A percentile compares a stretch with the other conserved stretches of the same genome.
phyloP scores from a whole-genome alignment of 495 filamentous ascomycete species.

The Aspergillus sclerotiicarbonarius region DNA sequence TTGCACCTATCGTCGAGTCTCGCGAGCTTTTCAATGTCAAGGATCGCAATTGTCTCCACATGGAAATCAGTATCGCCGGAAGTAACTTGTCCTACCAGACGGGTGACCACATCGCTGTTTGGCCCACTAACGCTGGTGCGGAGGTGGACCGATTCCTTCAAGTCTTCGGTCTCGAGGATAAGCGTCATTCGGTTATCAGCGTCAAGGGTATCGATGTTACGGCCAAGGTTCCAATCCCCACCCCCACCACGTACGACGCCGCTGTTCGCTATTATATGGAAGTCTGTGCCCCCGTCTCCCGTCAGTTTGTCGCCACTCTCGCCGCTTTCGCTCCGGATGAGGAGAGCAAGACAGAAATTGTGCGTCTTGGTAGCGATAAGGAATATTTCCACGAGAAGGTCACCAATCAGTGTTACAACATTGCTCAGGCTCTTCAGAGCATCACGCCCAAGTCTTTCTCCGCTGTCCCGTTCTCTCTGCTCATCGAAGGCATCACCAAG shows the following conservation, averaged over 20 bases:
- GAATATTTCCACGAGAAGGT: constrained; percentile 94
- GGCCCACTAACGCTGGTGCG: constrained; percentile 92
- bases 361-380: constrained; percentile 86
- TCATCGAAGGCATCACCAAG: constrained; percentile 92
- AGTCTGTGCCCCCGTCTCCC: constrained; percentile 90
- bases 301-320: constrained; percentile 86
- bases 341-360: constrained; percentile 76
- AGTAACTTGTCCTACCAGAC: constrained; percentile 87
- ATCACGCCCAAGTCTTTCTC: constrained; percentile 74
- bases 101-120: constrained; percentile 94
- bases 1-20: constrained; percentile 90
- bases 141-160: constrained; percentile 90
- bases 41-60: constrained; percentile 91
- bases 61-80: constrained; percentile 89
- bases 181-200: constrained; percentile 79
- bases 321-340: constrained; percentile 90
- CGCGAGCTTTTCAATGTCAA: constrained; percentile 88
- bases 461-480: constrained; percentile 85
- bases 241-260: constrained; percentile 94
- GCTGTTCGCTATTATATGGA: constrained; percentile 96
- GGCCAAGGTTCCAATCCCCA: constrained; percentile 95
- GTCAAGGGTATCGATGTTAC: constrained; percentile 94
- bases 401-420: constrained; percentile 78
- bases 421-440: constrained; percentile 80
- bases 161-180: constrained; percentile 70